Evolutionary conservation across 768 basidiomycete species (phyloP), one percentile per base, ranked within the genome.

Genomic region (Tephrocybe sp.): DNA sequence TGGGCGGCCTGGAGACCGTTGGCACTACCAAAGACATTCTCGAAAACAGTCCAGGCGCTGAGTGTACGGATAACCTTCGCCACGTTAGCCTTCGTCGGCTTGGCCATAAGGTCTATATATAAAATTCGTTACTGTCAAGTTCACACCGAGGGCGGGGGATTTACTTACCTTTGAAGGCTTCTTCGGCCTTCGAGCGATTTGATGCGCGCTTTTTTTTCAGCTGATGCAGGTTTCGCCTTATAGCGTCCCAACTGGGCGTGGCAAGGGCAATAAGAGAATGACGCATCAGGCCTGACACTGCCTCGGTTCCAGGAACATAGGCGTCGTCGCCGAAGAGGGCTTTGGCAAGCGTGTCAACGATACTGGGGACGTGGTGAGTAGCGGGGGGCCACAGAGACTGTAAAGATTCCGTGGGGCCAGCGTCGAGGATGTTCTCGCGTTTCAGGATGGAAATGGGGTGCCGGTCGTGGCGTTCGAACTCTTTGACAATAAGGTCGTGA

Each of bases 401-500:
- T n/a, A n/a, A n/a, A n/a, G n/a, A n/a, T n/a, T n/a, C n/a, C n/a
- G n/a, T 34, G 15, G 6, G 13, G 16, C 4, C 13, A 16, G 32
- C 8, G 16, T 34, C 13, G 8, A 4, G 15, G 15, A 8, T n/a
- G 32, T 34, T 34, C 15, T 16, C 32, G 12, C 13, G 15, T 15
- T 7, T 5, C 12, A 16, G 16, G 5, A 7, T n/a, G 13, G 13
- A 34, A 16, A 31, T 22, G 12, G 54, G 54, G 42, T 59, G 54
- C 24, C 53, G 22, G 12, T 53, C 44, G 5, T 24, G 9, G 1
- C 40, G 39, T 9, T 35, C 47, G 24, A 61, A 36, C 13, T 34
- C 48, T 11, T 42, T 22, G 9, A 55, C 32, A 7, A 61, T 44
- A 2, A 36, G 13, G 12, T 30, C 24, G 27, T 61, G 57, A 7